Evolutionary conservation across 192 early-diverging fungal genomes (phyloP), one percentile per base, ranked within the genome.

Genomic region (Gigaspora rosea): DNA sequence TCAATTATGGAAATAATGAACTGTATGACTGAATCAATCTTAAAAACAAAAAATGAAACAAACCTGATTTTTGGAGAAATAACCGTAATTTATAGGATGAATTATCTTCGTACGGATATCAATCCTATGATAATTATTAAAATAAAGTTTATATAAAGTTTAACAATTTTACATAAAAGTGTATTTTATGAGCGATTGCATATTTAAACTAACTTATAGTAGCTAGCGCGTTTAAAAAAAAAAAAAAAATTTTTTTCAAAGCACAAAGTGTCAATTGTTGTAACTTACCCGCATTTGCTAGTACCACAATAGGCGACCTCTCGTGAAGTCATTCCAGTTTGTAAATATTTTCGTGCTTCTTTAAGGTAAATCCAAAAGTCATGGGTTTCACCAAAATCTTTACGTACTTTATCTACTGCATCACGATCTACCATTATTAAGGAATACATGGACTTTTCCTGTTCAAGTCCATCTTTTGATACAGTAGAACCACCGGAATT

Each of bases 71-170:
- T 76, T 76, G 2, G 75, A 67, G 50, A 76, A 76, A 57, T 76
- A 88, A 8, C 88, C 86, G 77, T 85, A 88, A 49, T 89, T 88
- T 67, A 88, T 89, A 0, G 88, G 88, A 65, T 89, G 88, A 3
- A 89, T 77, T 13, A 89, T 80, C 33, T 89, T 89, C 47, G 86
- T 80, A 0, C 72, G 76, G 1, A 82, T 46, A 36, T 89, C 85
- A 15, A 80, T 75, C 0, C 71, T 82, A 78, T 10, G 61, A 1
- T 8, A 77, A 41, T 52, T 8, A 66, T 35, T 64, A 41, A 74
- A 13, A 63, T 4, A 76, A 41, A 0, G 54, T 56, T 11, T 11
- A 56, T 56, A 15, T 13, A 18, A 18, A 56, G 52, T 18, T 56
- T 56, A 56, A n/a, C 4, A 8, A 11, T 4, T 18, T 18, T 56